Evolutionary conservation across 164 flowering plant genomes (phyloP).

Genomic region (Vitis rupestris): DNA sequence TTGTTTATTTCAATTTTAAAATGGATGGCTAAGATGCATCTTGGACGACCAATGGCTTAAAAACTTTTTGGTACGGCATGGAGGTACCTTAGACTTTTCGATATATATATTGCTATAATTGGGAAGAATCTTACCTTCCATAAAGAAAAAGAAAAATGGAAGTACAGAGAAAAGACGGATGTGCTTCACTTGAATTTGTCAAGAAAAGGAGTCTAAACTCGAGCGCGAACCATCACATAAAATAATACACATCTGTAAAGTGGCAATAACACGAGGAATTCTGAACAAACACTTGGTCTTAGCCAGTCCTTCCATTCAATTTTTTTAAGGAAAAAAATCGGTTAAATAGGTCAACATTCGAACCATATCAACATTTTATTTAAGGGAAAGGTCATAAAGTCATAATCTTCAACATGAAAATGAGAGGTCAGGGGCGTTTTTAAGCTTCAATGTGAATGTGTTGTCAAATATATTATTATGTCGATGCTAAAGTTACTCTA

Average conservation of each 20-base stretch:
- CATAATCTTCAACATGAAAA: background rate
- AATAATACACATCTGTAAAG: slow-evolving; percentile 12
- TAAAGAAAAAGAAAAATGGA: background rate
- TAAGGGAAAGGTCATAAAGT: slow-evolving; percentile 7
- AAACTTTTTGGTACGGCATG: too few relatives aligned
- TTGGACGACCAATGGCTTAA: too few relatives aligned
- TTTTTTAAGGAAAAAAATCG: too few relatives aligned
- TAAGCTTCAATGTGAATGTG: too few relatives aligned
- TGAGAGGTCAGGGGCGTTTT: background rate
- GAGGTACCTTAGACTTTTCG: too few relatives aligned
- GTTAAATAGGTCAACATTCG: too few relatives aligned
- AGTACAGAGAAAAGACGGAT: slow-evolving; percentile 12
- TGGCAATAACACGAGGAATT: slow-evolving; percentile 16
- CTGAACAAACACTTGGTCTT: background rate
- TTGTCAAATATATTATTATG: too few relatives aligned
- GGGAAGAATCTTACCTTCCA: too few relatives aligned
- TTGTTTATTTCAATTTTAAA: too few relatives aligned
- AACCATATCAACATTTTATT: slow-evolving; percentile 9
- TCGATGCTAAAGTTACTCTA: too few relatives aligned
- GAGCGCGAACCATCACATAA: slow-evolving; percentile 12
- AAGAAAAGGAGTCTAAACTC: slow-evolving; percentile 1
- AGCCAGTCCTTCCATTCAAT: background rate
- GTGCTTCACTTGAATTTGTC: slow-evolving; percentile 24
- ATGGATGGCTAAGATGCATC: too few relatives aligned
- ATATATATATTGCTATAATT: too few relatives aligned